These are phyloP conservation scores for Gynostemma pentaphyllum DNA, from an alignment of 306 rosid genomes.

Conservation along the genomic window DNA sequence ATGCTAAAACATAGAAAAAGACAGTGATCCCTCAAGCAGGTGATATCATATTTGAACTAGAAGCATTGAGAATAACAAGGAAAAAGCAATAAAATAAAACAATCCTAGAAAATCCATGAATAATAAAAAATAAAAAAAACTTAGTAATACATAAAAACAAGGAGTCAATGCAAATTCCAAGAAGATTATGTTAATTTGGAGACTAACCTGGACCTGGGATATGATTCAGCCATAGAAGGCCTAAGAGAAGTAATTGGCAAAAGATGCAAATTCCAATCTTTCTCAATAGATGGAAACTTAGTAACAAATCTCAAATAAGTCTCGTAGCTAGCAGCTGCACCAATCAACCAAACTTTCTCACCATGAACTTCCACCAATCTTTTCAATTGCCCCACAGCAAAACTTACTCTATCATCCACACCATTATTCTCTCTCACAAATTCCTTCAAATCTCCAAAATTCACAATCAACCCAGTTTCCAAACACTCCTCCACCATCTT, in stretches of 20 bases:
- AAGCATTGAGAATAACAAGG: not conserved
- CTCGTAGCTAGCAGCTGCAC: slow-evolving; percentile 62
- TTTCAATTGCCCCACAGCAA: slow-evolving; percentile 35
- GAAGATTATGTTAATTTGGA: not conserved
- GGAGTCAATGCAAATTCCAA: not conserved
- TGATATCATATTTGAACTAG: not conserved
- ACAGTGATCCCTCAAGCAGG: not conserved
- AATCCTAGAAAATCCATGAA: not conserved
- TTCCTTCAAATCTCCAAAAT: slow-evolving; percentile 64
- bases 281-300: slow-evolving; percentile 59
- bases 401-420: slow-evolving; percentile 19
- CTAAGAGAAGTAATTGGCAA: slow-evolving; percentile 73
- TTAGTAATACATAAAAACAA: not conserved
- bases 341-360: slow-evolving; percentile 65
- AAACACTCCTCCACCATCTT: slow-evolving; percentile 24
- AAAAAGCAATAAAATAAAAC: not conserved
- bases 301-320: slow-evolving; percentile 59
- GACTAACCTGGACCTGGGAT: slow-evolving; percentile 59
- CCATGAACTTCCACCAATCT: slow-evolving; percentile 33
- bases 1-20: not conserved
- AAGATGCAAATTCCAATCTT: slow-evolving; percentile 83
- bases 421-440: slow-evolving; percentile 29
- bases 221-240: slow-evolving; percentile 42
- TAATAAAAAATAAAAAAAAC: not conserved
- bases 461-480: slow-evolving; percentile 62